Conservation (phyloP, 1,139 yeast genomes). For the Yarrowia galli region DNA sequence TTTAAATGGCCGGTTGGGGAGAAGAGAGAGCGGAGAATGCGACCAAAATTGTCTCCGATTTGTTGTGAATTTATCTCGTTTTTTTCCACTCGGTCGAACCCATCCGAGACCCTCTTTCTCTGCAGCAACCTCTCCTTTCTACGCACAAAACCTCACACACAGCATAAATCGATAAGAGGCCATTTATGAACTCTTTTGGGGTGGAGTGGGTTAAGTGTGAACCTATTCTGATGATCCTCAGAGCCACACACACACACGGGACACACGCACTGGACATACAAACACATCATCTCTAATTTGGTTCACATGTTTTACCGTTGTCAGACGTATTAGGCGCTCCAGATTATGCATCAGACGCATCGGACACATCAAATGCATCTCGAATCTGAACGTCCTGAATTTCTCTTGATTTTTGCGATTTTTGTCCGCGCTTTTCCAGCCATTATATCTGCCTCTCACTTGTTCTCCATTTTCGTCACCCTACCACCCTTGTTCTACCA, state of each 20-base stretch:
- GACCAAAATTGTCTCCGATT: neutral
- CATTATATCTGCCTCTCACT: too few species aligned
- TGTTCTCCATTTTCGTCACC: neutral
- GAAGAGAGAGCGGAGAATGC: neutral
- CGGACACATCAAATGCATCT: too few species aligned
- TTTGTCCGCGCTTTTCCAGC: neutral
- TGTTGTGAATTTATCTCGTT: neutral
- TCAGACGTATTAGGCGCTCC: too few species aligned
- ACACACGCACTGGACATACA: too few species aligned
- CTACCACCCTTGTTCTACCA: conserved; percentile 1
- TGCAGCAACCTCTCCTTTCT: conserved; percentile 1
- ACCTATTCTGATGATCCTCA: too few species aligned
- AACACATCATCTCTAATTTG: too few species aligned
- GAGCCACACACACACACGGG: too few species aligned
- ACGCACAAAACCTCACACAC: too few species aligned
- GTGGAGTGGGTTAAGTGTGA: conserved; percentile 12
- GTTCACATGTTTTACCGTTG: neutral
- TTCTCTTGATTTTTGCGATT: too few species aligned
- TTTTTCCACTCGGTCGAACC: too few species aligned
- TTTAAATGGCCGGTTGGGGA: neutral
- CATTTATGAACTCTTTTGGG: conserved; percentile 23
- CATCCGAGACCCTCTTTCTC: neutral
- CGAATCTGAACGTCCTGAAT: too few species aligned
- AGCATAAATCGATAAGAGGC: conserved; percentile 1
- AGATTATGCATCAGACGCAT: too few species aligned